These are phyloP conservation scores for Pleurotus cornucopiae DNA, from an alignment of 768 basidiomycete species.

Conservation along the genomic window DNA sequence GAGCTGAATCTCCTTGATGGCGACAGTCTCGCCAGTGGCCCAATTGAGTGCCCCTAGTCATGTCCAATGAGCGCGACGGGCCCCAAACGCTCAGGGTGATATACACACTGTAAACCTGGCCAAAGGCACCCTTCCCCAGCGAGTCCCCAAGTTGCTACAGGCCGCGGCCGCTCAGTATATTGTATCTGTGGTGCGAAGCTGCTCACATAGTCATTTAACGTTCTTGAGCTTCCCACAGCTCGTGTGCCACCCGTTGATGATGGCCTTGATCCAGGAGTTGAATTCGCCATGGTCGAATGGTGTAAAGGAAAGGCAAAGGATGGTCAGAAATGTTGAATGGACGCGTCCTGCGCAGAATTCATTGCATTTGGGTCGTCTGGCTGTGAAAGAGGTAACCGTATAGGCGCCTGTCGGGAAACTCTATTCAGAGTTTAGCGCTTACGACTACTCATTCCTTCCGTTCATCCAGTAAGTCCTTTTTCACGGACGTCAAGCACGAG, in stretches of 20 bases:
- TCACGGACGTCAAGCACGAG: no score
- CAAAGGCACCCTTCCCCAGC: constrained; percentile 94
- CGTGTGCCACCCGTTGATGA: constrained; percentile 7
- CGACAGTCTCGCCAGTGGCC: constrained; percentile 97
- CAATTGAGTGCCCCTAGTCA: constrained; percentile 79
- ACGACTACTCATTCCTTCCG: no score
- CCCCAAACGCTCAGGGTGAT: neutral
- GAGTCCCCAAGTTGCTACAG: constrained; percentile 91
- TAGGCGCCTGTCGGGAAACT: no score
- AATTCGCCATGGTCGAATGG: neutral
- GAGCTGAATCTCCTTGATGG: constrained; percentile 96
- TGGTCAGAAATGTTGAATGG: neutral
- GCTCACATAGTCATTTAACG: constrained; percentile 7
- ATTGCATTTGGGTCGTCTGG: constrained; percentile 3
- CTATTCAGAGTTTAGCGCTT: no score
- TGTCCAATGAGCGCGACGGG: neutral
- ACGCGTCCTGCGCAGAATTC: constrained; percentile 8
- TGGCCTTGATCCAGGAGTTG: constrained; percentile 6
- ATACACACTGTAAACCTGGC: constrained; percentile 90
- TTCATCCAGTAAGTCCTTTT: no score
- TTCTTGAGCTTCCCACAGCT: constrained; percentile 4
- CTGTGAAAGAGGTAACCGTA: neutral
- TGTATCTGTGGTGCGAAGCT: neutral
- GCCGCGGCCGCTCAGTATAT: neutral
- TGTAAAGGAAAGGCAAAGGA: constrained; percentile 1